Percentiles rank a stretch among this genome's conserved stretches.
These are phyloP conservation scores for Naegleria gruberi DNA, from an alignment of 208 protist genomes.

Conservation along the genomic window DNA sequence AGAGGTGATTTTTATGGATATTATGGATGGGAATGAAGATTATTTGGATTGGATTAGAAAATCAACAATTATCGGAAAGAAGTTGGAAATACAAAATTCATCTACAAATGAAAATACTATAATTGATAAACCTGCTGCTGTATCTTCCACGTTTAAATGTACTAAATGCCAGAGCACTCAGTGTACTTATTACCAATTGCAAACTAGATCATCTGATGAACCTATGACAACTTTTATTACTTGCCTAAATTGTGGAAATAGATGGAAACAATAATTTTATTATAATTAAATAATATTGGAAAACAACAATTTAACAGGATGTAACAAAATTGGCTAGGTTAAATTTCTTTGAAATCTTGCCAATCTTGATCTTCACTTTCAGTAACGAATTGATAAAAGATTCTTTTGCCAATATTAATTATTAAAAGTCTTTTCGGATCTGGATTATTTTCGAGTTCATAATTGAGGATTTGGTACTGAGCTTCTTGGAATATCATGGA, in stretches of 20 bases:
- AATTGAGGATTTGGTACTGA: neutral
- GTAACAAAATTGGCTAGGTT: neutral
- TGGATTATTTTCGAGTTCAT: neutral
- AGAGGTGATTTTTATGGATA: neutral
- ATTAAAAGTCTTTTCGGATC: neutral
- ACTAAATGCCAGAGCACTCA: slow-evolving; percentile 59
- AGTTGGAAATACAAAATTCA: too few species aligned
- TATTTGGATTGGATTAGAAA: slow-evolving; percentile 1
- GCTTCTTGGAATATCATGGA: neutral
- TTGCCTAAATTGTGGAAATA: slow-evolving; percentile 74
- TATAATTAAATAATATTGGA: too few species aligned
- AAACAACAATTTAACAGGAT: too few species aligned
- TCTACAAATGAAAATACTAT: neutral
- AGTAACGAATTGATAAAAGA: neutral
- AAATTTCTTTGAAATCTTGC: neutral
- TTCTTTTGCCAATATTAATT: neutral
- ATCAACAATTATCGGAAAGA: too few species aligned
- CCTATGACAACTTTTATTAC: slow-evolving; percentile 91
- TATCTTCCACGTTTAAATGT: slow-evolving; percentile 57
- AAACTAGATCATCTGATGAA: slow-evolving; percentile 91
- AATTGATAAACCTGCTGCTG: neutral
- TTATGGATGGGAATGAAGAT: neutral
- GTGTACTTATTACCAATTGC: slow-evolving; percentile 83
- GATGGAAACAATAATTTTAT: slow-evolving; percentile 65
- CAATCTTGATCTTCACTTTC: neutral